Evolutionary conservation across 176 grass and related monocot genomes (phyloP).

Genomic region (Phoenix dactylifera): DNA sequence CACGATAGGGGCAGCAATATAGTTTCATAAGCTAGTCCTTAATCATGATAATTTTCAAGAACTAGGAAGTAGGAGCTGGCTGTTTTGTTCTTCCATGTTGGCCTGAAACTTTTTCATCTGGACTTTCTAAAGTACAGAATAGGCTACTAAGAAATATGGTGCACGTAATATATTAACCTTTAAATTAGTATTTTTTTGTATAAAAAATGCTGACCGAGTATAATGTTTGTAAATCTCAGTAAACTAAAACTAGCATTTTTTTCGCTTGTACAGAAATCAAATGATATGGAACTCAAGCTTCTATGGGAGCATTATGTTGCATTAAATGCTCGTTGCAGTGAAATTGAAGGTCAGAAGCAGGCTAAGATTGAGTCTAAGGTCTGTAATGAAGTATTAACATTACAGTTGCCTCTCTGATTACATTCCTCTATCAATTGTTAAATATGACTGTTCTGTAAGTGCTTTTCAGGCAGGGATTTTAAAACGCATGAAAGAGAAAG

Average conservation of each 20-base stretch:
- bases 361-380: conserved; percentile 70
- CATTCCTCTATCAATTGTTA: neutral
- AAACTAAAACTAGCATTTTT: neutral
- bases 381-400: conserved; percentile 11
- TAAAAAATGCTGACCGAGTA: no score
- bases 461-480: conserved; percentile 51
- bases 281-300: conserved; percentile 56
- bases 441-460: conserved; percentile 3
- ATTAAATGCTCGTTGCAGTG: conserved; percentile 51
- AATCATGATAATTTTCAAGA: no score
- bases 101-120: no score
- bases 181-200: no score
- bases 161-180: no score
- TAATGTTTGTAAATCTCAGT: no score
- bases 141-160: no score
- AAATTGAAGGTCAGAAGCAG: conserved; percentile 65
- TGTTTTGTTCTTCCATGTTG: no score
- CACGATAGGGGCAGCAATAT: no score
- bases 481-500: conserved; percentile 77
- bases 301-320: conserved; percentile 53
- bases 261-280: conserved; percentile 52
- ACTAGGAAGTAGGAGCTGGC: no score
- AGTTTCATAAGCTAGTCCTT: no score
- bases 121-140: no score
- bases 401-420: neutral